phyloP scores from a whole-genome alignment of 176 grass and related monocot genomes.

The maize (Zea mays) region DNA sequence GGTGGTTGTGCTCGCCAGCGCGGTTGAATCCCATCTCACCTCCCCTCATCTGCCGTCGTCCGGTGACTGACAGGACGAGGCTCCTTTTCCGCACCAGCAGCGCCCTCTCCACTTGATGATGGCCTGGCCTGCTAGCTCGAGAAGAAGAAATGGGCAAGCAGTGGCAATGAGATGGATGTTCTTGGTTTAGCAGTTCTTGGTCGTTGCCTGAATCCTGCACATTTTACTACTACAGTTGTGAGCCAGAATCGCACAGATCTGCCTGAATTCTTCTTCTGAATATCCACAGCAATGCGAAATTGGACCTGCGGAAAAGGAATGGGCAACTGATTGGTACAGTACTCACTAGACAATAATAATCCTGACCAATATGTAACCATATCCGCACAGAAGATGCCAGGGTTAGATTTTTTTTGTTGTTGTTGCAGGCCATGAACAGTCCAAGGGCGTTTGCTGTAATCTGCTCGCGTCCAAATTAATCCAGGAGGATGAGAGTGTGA shows the following conservation, averaged over 20 bases:
- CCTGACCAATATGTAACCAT: background rate
- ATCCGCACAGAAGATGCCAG: background rate
- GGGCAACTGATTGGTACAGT: background rate
- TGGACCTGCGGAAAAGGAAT: background rate
- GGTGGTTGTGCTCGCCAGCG: no score
- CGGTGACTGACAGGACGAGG: background rate
- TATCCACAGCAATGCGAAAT: background rate
- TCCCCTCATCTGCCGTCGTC: no score
- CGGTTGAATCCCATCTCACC: no score
- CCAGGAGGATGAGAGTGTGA: slow-evolving; percentile 9
- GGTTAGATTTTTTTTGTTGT: slow-evolving; percentile 8
- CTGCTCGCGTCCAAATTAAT: slow-evolving; percentile 35
- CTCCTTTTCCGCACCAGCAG: slow-evolving; percentile 22
- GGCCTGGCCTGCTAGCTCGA: background rate
- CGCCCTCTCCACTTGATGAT: background rate
- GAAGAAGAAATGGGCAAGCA: background rate
- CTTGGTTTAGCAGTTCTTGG: background rate
- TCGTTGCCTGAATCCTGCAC: background rate
- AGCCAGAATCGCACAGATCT: background rate
- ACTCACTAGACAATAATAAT: background rate
- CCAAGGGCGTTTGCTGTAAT: slow-evolving; percentile 21
- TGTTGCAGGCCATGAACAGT: slow-evolving; percentile 3
- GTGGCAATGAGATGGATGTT: slow-evolving; percentile 20
- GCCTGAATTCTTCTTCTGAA: background rate
- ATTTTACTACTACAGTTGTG: background rate